phyloP scores from a whole-genome alignment of 1,284 basidiomycete species.

The Bjerkandera adusta region DNA sequence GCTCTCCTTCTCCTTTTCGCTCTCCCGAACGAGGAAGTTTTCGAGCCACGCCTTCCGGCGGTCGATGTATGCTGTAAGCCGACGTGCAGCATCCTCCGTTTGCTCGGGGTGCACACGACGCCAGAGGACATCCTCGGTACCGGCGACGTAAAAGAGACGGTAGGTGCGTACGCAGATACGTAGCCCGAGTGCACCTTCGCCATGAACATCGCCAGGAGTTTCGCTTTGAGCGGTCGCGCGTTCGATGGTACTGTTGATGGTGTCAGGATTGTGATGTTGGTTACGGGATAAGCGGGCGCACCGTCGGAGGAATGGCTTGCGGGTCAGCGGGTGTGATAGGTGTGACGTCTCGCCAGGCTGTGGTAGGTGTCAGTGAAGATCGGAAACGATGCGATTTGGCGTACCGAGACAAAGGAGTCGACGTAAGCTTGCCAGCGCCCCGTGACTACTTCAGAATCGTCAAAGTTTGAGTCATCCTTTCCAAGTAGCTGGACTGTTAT shows the following conservation, averaged over 20 bases:
- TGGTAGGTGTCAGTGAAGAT: neutral
- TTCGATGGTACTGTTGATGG: neutral
- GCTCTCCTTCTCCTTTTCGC: too few relatives aligned
- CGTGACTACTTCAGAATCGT: slow-evolving; percentile 81
- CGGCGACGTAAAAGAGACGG: slow-evolving; percentile 78
- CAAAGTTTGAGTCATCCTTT: slow-evolving; percentile 85
- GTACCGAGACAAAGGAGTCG: slow-evolving; percentile 81
- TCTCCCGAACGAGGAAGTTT: slow-evolving; percentile 20
- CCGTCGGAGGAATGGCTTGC: slow-evolving; percentile 76
- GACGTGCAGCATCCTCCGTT: slow-evolving; percentile 20
- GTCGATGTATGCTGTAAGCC: slow-evolving; percentile 20
- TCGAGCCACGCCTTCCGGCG: slow-evolving; percentile 31
- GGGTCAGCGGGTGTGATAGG: slow-evolving; percentile 42
- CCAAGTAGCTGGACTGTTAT: slow-evolving; percentile 87
- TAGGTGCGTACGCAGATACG: slow-evolving; percentile 86
- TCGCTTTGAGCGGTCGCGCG: too few relatives aligned
- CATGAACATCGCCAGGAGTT: slow-evolving; percentile 6
- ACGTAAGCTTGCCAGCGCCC: slow-evolving; percentile 91
- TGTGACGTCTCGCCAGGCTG: slow-evolving; percentile 55
- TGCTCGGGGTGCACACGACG: slow-evolving; percentile 37
- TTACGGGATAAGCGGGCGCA: too few relatives aligned
- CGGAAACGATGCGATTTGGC: slow-evolving; percentile 25
- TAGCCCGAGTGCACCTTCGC: slow-evolving; percentile 64
- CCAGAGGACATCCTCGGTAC: slow-evolving; percentile 68
- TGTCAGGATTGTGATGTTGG: too few relatives aligned